A percentile compares a stretch with the other conserved stretches of the same genome.
phyloP scores from a whole-genome alignment of 495 filamentous ascomycete species.

The Pseudevernia furfuracea region DNA sequence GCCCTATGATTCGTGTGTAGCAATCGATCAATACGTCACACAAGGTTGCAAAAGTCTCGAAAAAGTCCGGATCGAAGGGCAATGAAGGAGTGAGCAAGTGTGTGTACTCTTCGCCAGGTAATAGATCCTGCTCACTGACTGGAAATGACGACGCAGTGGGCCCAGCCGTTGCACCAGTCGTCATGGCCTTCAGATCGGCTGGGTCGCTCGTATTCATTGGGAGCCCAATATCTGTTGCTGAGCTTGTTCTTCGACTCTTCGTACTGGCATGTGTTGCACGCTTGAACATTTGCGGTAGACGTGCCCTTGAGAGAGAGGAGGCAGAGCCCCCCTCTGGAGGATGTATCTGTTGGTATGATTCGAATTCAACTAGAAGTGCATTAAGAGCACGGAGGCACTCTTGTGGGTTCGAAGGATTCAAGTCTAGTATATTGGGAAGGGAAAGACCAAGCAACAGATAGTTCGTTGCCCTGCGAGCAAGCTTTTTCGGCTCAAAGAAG shows the following conservation, averaged over 20 bases:
- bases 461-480: slow-evolving; percentile 80
- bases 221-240: slow-evolving; percentile 56
- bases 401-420: slow-evolving; percentile 62
- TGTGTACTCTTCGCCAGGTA: slow-evolving; percentile 71
- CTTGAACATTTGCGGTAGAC: slow-evolving; percentile 86
- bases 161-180: slow-evolving; percentile 36
- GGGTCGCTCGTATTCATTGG: slow-evolving; percentile 51
- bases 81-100: slow-evolving; percentile 84
- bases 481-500: slow-evolving; percentile 74
- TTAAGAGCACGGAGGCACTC: slow-evolving; percentile 88
- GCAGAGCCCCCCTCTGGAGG: slow-evolving; percentile 62
- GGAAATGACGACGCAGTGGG: slow-evolving; percentile 41
- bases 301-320: slow-evolving; percentile 64
- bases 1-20: slow-evolving; percentile 66
- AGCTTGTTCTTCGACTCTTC: slow-evolving; percentile 67
- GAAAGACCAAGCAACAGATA: slow-evolving; percentile 90
- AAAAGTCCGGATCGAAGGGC: slow-evolving; percentile 96
- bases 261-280: slow-evolving; percentile 49
- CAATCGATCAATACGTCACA: slow-evolving; percentile 93
- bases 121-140: slow-evolving; percentile 45
- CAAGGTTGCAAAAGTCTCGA: slow-evolving; percentile 91
- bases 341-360: slow-evolving; percentile 81
- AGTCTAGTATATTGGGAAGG: slow-evolving; percentile 78
- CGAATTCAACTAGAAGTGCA: slow-evolving; percentile 81
- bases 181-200: slow-evolving; percentile 42